Base-by-base conservation (phyloP, 1,139 yeast genomes). In the Blastobotrys malaysiensis region DNA sequence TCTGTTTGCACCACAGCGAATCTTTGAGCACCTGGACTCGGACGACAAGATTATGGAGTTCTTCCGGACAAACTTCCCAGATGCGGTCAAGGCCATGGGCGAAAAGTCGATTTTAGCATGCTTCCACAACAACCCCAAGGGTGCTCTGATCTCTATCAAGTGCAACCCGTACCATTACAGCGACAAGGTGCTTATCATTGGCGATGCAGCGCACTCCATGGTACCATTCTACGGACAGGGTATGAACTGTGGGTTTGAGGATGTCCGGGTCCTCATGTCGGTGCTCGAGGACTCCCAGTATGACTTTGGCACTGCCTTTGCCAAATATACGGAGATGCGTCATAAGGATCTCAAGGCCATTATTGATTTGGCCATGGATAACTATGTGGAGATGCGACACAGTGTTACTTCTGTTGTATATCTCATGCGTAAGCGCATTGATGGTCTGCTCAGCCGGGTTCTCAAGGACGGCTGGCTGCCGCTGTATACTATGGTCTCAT, bases 141-240 rank as follows among this genome's bases (percentile, higher is more conserved):
- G 96, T 1, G 77, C 91, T 9, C 75, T 91, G 48, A 78, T 90
- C 72, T 89, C 69, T 31, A 63, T 74, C 46, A 71, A 70, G 53
- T 85, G 89, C 58, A 74, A 73, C 53, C 91, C 95, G 1, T 90
- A 88, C 70, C 82, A 88, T 64, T 79, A 76, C 36, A 71, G 74
- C 46, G 90, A 85, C 44, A 79, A 80, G 56, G 84, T 84, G 14
- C 74, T 91, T 13, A 73, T 91, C 5, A 73, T 91, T 39, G 97
- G 97, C 3, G 97, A 91, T 69, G 96, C 97, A 0, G 96, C 97
- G 0, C 98, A 91, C 69, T 84, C 95, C 14, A 90, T 90, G 97
- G 97, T 91, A 3, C 98, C 98, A 13, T 91, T 91, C 67, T 91
- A 90, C 65, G 97, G 97, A 6, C 98, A 91, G 69, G 98, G 98